A percentile compares a stretch with the other conserved stretches of the same genome.
phyloP scores from a whole-genome alignment of 345 rosid genomes.

The Balakata baccata region DNA sequence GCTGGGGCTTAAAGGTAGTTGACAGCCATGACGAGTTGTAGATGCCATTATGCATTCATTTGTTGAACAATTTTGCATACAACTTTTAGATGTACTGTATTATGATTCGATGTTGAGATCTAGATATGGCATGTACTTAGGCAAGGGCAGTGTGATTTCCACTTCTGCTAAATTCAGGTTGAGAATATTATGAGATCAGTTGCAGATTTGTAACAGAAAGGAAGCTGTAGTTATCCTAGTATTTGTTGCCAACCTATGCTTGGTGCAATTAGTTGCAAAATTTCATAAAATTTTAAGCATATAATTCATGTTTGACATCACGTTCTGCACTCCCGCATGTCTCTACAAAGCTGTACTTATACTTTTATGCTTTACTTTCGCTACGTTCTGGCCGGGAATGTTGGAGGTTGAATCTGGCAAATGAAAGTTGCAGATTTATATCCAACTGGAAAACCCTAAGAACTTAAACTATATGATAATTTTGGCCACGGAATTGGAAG shows the following conservation, averaged over 20 bases:
- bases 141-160: background rate
- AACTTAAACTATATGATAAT: background rate
- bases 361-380: background rate
- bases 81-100: background rate
- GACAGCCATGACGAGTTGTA: slow-evolving; percentile 18
- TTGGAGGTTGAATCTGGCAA: background rate
- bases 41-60: background rate
- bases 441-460: background rate
- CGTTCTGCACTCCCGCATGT: background rate
- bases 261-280: background rate
- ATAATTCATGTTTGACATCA: background rate
- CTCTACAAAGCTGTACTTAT: no score
- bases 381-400: background rate
- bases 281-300: background rate
- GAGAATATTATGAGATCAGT: slow-evolving; percentile 1
- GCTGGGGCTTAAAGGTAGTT: slow-evolving; percentile 35
- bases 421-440: background rate
- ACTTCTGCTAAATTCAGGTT: background rate
- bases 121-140: background rate
- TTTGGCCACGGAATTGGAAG: no score
- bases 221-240: background rate
- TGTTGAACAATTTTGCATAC: slow-evolving; percentile 3
- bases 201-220: slow-evolving; percentile 1
- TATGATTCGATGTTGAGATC: background rate
- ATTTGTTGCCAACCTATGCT: background rate